These are phyloP conservation scores for Yamadazyma tumulicola DNA, from an alignment of 805 yeast genomes.

Conservation along the genomic window DNA sequence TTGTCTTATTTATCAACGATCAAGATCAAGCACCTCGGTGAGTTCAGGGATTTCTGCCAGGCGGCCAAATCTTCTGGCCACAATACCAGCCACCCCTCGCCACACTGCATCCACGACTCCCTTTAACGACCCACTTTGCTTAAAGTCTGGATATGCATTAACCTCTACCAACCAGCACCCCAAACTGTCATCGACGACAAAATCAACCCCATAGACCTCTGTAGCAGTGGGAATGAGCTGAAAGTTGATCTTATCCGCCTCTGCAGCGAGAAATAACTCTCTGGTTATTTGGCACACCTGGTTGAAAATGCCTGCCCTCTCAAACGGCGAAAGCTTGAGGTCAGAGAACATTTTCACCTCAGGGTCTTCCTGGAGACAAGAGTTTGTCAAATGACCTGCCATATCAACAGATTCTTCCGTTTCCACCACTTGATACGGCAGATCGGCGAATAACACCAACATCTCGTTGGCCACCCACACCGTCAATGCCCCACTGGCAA, in stretches of 20 bases:
- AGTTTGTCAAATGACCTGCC: constrained; percentile 85
- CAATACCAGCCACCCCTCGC: background rate
- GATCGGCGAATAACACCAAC: constrained; percentile 75
- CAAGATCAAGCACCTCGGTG: constrained; percentile 1
- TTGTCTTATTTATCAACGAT: too few species aligned
- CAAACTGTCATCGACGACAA: constrained; percentile 33
- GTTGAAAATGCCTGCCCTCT: constrained; percentile 42
- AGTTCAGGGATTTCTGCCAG: background rate
- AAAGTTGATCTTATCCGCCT: constrained; percentile 80
- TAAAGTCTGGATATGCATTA: constrained; percentile 94
- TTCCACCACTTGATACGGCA: constrained; percentile 23
- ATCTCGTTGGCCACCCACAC: constrained; percentile 81
- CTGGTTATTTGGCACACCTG: constrained; percentile 60
- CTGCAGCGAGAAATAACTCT: constrained; percentile 81
- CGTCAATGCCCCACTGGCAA: constrained; percentile 66
- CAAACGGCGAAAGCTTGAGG: constrained; percentile 39
- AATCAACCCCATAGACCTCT: constrained; percentile 89
- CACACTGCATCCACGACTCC: constrained; percentile 39
- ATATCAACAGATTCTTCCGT: constrained; percentile 38
- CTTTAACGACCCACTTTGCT: constrained; percentile 87
- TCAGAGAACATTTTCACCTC: constrained; percentile 65
- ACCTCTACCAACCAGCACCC: constrained; percentile 65
- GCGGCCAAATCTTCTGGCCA: background rate
- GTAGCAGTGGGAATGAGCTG: constrained; percentile 76
- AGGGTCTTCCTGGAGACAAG: constrained; percentile 70